Evolutionary conservation across 257 asterid species (phyloP), one percentile per base, ranked within the genome.

Genomic region (Mitragyna speciosa): DNA sequence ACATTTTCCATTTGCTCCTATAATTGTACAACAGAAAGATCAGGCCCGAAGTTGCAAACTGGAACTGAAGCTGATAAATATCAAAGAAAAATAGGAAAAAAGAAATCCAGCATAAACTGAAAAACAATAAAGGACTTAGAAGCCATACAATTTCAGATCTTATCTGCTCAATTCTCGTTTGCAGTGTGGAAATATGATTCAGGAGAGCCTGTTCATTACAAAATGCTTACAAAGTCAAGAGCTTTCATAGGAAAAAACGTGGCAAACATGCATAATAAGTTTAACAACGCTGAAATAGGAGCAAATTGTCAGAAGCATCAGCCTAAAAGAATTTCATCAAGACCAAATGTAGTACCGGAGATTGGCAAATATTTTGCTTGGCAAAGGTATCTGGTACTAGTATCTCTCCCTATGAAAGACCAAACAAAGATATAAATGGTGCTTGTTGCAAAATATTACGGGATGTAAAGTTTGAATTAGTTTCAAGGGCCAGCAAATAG

Each of bases 1-100:
- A 85, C 88, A 78, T 89, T 79, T 10, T 87, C 96, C 95, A 92
- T 86, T 90, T 92, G 90, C 75, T 88, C 96, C 99, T 95, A 64
- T 14, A 81, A 67, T 84, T 8, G 30, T 19, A 41, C 77, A 73
- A 80, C 47, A 30, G 61, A 67, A 45, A 33, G 39, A 47, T 8
- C 12, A 17, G 6, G 1, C 68, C 11, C 31, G 69, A 52, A 31
- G 75, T 43, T 39, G 47, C 68, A 41, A 69, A 54, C 49, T 5
- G 52, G 64, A 71, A 19, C 16, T 52, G 43, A 56, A 73, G 69
- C 30, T 70, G 59, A 41, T 33, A 52, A 47, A 30, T 1, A 67
- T 72, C 56, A 49, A 66, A 15, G 17, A 72, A 68, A 76, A 48
- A 30, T 8, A 49, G 64, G 54, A 31, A 76, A 64, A 54, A 49